These are phyloP conservation scores for Candida sonorensis DNA, from an alignment of 805 yeast genomes.

Conservation along the genomic window DNA sequence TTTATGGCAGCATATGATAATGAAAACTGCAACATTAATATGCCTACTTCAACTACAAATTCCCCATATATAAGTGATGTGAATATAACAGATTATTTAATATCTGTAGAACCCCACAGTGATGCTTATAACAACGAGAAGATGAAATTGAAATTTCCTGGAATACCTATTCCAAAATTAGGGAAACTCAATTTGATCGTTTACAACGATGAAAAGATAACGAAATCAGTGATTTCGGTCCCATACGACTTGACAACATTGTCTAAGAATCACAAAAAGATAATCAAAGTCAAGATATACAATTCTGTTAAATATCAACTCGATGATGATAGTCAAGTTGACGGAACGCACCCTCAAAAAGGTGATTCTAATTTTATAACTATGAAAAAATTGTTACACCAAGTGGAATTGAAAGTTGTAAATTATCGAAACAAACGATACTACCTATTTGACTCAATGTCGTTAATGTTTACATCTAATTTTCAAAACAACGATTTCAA, in stretches of 20 bases:
- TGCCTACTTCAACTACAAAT: too few species aligned
- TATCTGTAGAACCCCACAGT: conserved; percentile 16
- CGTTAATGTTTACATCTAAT: conserved; percentile 22
- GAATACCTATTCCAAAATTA: conserved; percentile 18
- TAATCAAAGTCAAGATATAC: conserved; percentile 20
- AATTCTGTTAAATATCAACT: conserved; percentile 15
- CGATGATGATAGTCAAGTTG: conserved; percentile 6
- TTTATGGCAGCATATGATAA: conserved; percentile 8
- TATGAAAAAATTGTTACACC: conserved; percentile 17
- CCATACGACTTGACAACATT: conserved; percentile 21
- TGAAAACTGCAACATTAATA: not conserved
- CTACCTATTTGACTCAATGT: conserved; percentile 25
- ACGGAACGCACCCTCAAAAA: not conserved
- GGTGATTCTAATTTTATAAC: conserved; percentile 7
- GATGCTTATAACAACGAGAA: too few species aligned
- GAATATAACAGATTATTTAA: conserved; percentile 21
- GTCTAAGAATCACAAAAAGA: conserved; percentile 19
- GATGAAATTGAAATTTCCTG: conserved; percentile 22
- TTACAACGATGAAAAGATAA: conserved; percentile 24
- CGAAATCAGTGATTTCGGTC: conserved; percentile 19
- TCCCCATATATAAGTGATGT: conserved; percentile 29
- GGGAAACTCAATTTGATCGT: conserved; percentile 26
- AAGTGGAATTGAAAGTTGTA: conserved; percentile 22
- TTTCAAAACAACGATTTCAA: conserved; percentile 12
- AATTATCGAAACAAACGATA: conserved; percentile 19